These are phyloP conservation scores for Aspergillus incahuasiensis DNA, from an alignment of 495 filamentous ascomycete genomes.

Conservation along the genomic window DNA sequence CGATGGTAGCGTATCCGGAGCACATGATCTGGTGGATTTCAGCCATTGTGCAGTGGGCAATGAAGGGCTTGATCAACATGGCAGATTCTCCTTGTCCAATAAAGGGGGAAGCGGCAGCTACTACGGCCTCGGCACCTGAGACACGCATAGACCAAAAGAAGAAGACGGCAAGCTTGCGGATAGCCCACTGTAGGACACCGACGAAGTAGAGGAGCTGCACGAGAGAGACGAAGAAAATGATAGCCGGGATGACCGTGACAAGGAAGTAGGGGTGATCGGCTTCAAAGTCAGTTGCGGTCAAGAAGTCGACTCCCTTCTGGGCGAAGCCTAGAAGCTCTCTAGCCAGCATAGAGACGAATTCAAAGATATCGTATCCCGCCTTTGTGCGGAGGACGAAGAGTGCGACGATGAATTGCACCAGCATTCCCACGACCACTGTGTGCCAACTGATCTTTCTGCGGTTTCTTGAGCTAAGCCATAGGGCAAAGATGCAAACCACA, in stretches of 20 bases:
- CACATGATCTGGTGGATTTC: constrained; percentile 91
- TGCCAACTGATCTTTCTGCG: constrained; percentile 57
- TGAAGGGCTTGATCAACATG: constrained; percentile 85
- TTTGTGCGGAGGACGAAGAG: constrained; percentile 79
- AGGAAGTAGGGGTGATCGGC: constrained; percentile 59
- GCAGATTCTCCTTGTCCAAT: constrained; percentile 92
- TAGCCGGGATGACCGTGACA: constrained; percentile 66
- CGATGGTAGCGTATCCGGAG: constrained; percentile 64
- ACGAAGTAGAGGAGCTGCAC: constrained; percentile 78
- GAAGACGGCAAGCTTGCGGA: constrained; percentile 77
- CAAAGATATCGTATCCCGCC: constrained; percentile 81
- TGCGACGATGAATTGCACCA: constrained; percentile 80
- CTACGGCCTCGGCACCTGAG: constrained; percentile 90
- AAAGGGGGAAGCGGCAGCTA: constrained; percentile 90
- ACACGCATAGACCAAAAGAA: constrained; percentile 88
- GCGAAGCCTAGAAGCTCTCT: constrained; percentile 68
- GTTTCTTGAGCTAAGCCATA: constrained; percentile 68
- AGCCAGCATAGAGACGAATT: constrained; percentile 71
- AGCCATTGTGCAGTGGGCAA: constrained; percentile 73
- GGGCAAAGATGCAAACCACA: constrained; percentile 58
- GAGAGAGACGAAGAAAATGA: constrained; percentile 89
- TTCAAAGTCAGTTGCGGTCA: constrained; percentile 51
- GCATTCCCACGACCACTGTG: constrained; percentile 84
- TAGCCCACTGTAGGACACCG: constrained; percentile 79
- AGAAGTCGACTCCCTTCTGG: constrained; percentile 60